These are phyloP conservation scores for Buxus sempervirens DNA, from an alignment of 164 flowering plant species.

Conservation along the genomic window DNA sequence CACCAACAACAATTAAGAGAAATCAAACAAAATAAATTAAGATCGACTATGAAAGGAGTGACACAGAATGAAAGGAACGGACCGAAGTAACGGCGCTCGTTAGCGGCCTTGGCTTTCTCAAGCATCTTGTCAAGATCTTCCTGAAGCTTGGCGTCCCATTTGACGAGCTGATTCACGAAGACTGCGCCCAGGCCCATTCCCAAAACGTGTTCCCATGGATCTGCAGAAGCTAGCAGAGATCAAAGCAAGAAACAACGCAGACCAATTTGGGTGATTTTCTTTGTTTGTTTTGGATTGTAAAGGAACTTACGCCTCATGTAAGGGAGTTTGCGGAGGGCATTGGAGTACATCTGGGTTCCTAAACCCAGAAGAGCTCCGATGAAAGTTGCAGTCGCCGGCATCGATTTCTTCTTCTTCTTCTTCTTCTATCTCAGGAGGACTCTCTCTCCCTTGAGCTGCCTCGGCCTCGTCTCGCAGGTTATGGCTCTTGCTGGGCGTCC, in stretches of 20 bases:
- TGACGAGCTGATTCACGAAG: constrained; percentile 71
- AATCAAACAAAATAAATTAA: background rate
- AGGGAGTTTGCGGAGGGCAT: constrained; percentile 94
- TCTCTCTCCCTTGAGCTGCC: background rate
- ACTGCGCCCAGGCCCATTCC: constrained; percentile 91
- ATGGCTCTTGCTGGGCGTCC: too few relatives aligned
- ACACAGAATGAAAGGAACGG: background rate
- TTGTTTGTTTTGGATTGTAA: background rate
- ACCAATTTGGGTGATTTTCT: background rate
- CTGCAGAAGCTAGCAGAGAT: constrained; percentile 26
- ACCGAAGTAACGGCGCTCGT: constrained; percentile 91
- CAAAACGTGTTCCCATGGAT: constrained; percentile 96
- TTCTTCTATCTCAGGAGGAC: background rate
- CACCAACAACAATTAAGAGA: background rate
- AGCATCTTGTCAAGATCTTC: constrained; percentile 90
- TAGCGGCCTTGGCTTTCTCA: constrained; percentile 86
- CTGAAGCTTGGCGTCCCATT: constrained; percentile 86
- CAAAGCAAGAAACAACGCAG: too few relatives aligned
- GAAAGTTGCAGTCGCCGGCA: constrained; percentile 70
- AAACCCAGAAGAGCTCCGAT: constrained; percentile 83
- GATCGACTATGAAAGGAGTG: background rate
- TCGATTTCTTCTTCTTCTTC: constrained; percentile 11
- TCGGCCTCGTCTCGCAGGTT: background rate
- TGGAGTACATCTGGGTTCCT: constrained; percentile 92
- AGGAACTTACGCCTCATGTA: constrained; percentile 74